A percentile compares a stretch with the other conserved stretches of the same genome.
phyloP scores from a whole-genome alignment of 2,329 filamentous ascomycete species.

The Aspergillus novofumigatus region DNA sequence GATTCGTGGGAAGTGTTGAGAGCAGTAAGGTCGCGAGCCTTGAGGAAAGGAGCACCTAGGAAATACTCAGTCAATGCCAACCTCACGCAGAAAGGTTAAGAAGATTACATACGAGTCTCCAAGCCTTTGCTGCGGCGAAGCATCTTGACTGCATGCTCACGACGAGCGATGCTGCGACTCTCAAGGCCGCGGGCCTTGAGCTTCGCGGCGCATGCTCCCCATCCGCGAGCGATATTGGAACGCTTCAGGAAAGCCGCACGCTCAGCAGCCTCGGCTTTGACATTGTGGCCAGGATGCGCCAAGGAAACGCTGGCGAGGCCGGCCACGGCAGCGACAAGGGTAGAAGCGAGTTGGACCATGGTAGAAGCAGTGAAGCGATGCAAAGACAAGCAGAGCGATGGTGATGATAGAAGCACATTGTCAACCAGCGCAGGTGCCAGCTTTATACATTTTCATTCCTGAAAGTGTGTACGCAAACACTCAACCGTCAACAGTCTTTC shows the following conservation, averaged over 20 bases:
- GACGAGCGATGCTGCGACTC: slow-evolving; percentile 43
- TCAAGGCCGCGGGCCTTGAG: slow-evolving; percentile 48
- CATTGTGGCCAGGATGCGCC: slow-evolving; percentile 50
- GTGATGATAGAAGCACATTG: neutral
- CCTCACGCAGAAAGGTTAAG: neutral
- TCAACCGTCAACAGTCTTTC: neutral
- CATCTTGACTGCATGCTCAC: slow-evolving; percentile 39
- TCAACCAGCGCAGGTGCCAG: neutral
- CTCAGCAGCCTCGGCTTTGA: slow-evolving; percentile 47
- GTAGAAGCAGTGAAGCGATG: neutral
- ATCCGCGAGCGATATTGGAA: slow-evolving; percentile 37
- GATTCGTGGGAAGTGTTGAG: slow-evolving; percentile 40
- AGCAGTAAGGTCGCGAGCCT: slow-evolving; percentile 33
- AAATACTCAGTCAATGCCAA: neutral
- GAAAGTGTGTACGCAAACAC: neutral
- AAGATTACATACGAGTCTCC: slow-evolving; percentile 17
- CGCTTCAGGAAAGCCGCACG: slow-evolving; percentile 45
- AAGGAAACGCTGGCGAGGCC: slow-evolving; percentile 23
- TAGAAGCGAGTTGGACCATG: slow-evolving; percentile 16
- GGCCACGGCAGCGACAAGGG: slow-evolving; percentile 19
- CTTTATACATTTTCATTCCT: neutral
- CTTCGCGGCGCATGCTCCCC: slow-evolving; percentile 46
- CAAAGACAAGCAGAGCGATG: neutral
- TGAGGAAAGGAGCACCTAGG: slow-evolving; percentile 17
- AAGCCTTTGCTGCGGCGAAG: slow-evolving; percentile 41